phyloP scores from a whole-genome alignment of 148 eudicot genomes.

The Polygonum aviculare region DNA sequence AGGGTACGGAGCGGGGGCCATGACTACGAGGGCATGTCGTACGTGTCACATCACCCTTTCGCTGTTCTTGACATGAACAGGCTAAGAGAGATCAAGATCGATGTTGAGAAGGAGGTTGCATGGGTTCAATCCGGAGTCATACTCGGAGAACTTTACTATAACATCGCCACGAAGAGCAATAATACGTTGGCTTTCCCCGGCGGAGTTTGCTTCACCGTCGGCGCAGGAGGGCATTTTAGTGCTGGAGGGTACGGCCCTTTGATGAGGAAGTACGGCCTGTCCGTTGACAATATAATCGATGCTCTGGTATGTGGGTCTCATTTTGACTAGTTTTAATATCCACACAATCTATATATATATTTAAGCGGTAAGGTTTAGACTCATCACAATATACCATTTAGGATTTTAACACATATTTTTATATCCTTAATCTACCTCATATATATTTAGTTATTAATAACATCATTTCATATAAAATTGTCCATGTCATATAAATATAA shows the following conservation, averaged over 20 bases:
- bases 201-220: conserved; percentile 22
- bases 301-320: conserved; percentile 8
- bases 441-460: too few species aligned
- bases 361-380: too few species aligned
- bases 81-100: conserved; percentile 17
- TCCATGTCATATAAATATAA: too few species aligned
- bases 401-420: too few species aligned
- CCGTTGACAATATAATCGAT: conserved; percentile 29
- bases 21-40: conserved; percentile 31
- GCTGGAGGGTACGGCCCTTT: conserved; percentile 31
- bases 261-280: conserved; percentile 26
- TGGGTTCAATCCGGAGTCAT: conserved; percentile 27
- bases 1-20: conserved; percentile 33
- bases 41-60: conserved; percentile 20
- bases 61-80: conserved; percentile 27
- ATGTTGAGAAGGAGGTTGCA: conserved; percentile 17
- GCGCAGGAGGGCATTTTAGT: conserved; percentile 26
- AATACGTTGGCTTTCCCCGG: conserved; percentile 24
- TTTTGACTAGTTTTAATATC: too few species aligned
- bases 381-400: too few species aligned
- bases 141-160: conserved; percentile 26
- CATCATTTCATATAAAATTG: too few species aligned
- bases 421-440: too few species aligned
- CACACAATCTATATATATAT: too few species aligned
- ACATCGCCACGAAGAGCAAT: conserved; percentile 17